Conservation (phyloP, 1,284 basidiomycete genomes). For the Melampsora americana region DNA sequence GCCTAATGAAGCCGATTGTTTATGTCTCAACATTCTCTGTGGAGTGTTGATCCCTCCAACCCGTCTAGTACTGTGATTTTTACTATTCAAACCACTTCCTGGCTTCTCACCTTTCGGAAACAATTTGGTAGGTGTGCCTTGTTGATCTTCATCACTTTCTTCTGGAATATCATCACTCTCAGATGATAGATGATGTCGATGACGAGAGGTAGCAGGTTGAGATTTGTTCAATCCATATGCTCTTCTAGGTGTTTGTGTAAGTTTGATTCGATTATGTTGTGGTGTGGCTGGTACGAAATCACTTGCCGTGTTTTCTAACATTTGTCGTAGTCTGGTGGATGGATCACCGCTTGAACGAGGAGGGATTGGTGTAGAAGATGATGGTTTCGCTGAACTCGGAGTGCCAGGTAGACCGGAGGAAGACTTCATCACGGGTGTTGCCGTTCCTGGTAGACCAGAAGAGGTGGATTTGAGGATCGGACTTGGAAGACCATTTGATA, state of each 20-base stretch:
- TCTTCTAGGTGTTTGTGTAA: not conserved
- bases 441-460: not conserved
- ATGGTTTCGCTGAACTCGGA: not conserved
- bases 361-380: not conserved
- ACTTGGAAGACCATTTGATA: not conserved
- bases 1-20: constrained; percentile 37
- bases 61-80: not conserved
- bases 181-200: not conserved
- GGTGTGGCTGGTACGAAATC: constrained; percentile 38
- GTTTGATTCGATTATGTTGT: constrained; percentile 12
- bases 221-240: constrained; percentile 8
- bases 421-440: not conserved
- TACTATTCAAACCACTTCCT: not conserved
- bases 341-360: not conserved
- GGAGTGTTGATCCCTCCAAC: constrained; percentile 17
- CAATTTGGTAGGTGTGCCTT: constrained; percentile 1
- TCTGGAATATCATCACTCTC: not conserved
- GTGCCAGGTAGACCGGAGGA: constrained; percentile 7
- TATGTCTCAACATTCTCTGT: constrained; percentile 34
- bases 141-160: constrained; percentile 19
- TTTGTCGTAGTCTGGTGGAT: constrained; percentile 10
- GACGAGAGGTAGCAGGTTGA: not conserved
- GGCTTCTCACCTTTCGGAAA: not conserved
- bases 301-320: constrained; percentile 36
- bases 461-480: constrained; percentile 35